A percentile compares a stretch with the other conserved stretches of the same genome.
Evolutionary conservation across 805 yeast species (phyloP).

Genomic region (Saturnispora hagleri): DNA sequence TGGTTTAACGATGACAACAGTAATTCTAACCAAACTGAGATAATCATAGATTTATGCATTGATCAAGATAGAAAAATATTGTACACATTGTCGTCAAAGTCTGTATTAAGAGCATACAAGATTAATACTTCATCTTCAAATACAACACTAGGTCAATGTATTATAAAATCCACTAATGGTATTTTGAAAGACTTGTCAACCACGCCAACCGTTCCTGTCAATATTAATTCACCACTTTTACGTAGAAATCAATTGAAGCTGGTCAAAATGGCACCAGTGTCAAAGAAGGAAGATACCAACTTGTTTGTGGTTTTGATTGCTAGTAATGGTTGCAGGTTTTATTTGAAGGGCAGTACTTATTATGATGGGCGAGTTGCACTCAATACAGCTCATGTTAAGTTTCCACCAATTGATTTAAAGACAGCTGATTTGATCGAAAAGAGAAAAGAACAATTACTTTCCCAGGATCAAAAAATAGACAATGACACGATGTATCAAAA

Average conservation of each 20-base stretch:
- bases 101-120: conserved; percentile 73
- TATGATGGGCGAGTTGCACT: conserved; percentile 28
- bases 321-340: conserved; percentile 73
- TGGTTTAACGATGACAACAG: conserved; percentile 17
- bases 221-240: conserved; percentile 35
- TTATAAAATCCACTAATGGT: conserved; percentile 35
- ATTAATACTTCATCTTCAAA: conserved; percentile 35
- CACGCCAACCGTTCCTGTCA: conserved; percentile 29
- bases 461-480: conserved; percentile 24
- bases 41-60: conserved; percentile 52
- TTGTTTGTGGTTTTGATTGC: conserved; percentile 73
- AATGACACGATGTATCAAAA: background rate
- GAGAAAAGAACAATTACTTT: conserved; percentile 31
- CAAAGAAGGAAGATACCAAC: conserved; percentile 55
- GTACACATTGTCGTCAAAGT: conserved; percentile 74
- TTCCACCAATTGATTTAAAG: conserved; percentile 34
- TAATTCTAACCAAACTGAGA: conserved; percentile 32
- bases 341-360: conserved; percentile 40
- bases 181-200: conserved; percentile 40
- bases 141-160: conserved; percentile 22
- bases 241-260: conserved; percentile 49
- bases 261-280: conserved; percentile 52
- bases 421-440: conserved; percentile 24
- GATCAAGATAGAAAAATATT: conserved; percentile 72
- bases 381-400: conserved; percentile 33